Base-by-base conservation (phyloP, 2,329 filamentous ascomycete genomes). In the Tolypocladium amazonense region DNA sequence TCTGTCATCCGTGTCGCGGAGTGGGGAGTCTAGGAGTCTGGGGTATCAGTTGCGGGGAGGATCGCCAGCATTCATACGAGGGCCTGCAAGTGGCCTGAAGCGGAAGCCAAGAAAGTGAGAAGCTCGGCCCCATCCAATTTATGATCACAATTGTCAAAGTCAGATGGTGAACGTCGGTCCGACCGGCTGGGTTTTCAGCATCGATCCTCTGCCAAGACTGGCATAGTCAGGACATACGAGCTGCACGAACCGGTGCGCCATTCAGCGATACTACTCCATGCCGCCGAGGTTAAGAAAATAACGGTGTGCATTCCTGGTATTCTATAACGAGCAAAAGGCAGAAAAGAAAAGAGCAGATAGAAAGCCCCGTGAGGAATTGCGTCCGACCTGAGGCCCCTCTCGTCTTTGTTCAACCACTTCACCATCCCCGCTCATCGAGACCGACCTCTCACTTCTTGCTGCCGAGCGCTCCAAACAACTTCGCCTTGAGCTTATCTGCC, bases 401-500 rank as follows among this genome's bases (percentile, higher is more conserved):
- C 37, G 37, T 38, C 37, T 38, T 33, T 33, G 37, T 14, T 2
- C 37, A 38, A 38, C 37, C 37, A 38, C 37, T 6, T 12, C 37
- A 14, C 8, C 5, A 38, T 38, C 37, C 9, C 38, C n/a, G n/a
- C n/a, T n/a, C n/a, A n/a, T n/a, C n/a, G n/a, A n/a, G n/a, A n/a
- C n/a, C n/a, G n/a, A n/a, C n/a, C n/a, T n/a, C 30, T 58, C 53
- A 73, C 63, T 82, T 81, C 73, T 80, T 81, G 25, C 25, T 20
- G 47, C 25, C 14, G 64, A 80, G 76, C 1, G 70, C 67, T 23
- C 76, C 75, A 59, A 83, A 74, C 52, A 84, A 69, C 77, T 82
- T 84, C 63, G 71, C 62, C 78, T 85, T 85, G 64, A 84, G 72
- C 75, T 80, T 83, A 67, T 85, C 81, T 23, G 81, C 82, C 60